Evolutionary conservation across 305 asterid species (phyloP).

Genomic region (Fraxinus nigra): DNA sequence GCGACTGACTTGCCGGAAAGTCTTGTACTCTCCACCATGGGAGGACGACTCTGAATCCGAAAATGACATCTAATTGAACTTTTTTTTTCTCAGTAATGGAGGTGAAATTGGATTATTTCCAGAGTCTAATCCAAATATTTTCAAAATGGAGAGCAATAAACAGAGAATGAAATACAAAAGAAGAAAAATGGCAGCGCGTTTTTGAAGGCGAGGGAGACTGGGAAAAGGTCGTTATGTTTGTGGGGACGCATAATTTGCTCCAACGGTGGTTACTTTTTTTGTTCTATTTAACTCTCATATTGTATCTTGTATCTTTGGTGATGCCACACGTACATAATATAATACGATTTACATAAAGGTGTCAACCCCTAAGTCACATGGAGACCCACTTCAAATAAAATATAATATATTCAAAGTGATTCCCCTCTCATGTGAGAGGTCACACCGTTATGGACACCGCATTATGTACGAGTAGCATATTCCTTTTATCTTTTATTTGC

Average conservation of each 20-base stretch:
- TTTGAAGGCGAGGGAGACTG: slow-evolving; percentile 33
- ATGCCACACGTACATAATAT: no score
- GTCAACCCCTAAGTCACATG: no score
- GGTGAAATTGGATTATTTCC: background rate
- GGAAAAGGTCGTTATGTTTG: slow-evolving; percentile 38
- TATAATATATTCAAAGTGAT: no score
- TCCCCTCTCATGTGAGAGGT: no score
- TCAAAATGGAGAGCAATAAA: slow-evolving; percentile 8
- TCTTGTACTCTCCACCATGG: slow-evolving; percentile 80
- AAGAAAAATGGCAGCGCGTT: slow-evolving; percentile 37
- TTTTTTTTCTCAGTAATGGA: slow-evolving; percentile 14
- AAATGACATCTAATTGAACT: slow-evolving; percentile 46
- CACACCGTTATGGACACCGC: no score
- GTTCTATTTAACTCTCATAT: background rate
- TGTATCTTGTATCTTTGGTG: no score
- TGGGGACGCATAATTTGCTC: slow-evolving; percentile 59
- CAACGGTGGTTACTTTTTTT: slow-evolving; percentile 30
- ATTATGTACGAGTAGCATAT: no score
- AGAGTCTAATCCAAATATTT: background rate
- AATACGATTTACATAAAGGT: no score
- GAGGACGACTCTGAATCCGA: slow-evolving; percentile 76
- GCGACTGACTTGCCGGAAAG: slow-evolving; percentile 75
- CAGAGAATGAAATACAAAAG: slow-evolving; percentile 19
- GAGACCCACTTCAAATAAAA: no score
- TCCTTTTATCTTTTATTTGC: background rate